A percentile compares a stretch with the other conserved stretches of the same genome.
phyloP scores from a whole-genome alignment of 140 eudicot genomes.

The Senecio squalidus region DNA sequence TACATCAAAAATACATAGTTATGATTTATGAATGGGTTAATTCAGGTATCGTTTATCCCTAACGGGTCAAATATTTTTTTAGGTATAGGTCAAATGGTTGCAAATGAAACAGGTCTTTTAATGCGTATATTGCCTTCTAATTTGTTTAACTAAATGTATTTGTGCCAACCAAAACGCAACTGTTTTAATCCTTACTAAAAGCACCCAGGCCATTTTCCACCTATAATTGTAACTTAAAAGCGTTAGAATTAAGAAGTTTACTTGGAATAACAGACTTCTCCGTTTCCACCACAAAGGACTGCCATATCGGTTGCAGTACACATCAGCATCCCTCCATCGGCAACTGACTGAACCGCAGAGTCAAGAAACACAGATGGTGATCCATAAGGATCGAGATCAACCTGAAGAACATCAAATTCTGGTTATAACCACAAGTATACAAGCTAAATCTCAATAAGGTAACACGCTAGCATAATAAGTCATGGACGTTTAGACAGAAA shows the following conservation, averaged over 20 bases:
- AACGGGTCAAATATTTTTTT: too few species aligned
- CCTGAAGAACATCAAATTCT: slow-evolving; percentile 39
- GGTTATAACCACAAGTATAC: slow-evolving; percentile 14
- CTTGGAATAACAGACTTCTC: slow-evolving; percentile 99
- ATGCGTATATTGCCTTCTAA: too few species aligned
- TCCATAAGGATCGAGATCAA: slow-evolving; percentile 99
- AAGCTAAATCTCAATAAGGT: background rate
- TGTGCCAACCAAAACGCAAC: too few species aligned
- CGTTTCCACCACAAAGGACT: slow-evolving; percentile 92
- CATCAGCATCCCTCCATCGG: slow-evolving; percentile 94
- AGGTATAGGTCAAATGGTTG: too few species aligned
- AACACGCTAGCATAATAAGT: background rate
- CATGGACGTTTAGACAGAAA: background rate
- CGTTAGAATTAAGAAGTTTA: slow-evolving; percentile 21
- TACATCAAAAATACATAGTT: slow-evolving; percentile 20
- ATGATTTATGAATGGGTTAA: background rate
- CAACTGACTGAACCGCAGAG: slow-evolving; percentile 94
- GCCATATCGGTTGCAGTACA: slow-evolving; percentile 99
- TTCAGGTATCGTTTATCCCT: too few species aligned
- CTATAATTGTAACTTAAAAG: background rate
- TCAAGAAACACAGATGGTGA: slow-evolving; percentile 93
- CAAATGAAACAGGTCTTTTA: too few species aligned
- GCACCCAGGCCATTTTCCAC: background rate
- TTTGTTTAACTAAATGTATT: too few species aligned
- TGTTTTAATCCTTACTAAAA: background rate